phyloP scores from a whole-genome alignment of 371 early-diverging fungal genomes.

The Apophysomyces elegans region DNA sequence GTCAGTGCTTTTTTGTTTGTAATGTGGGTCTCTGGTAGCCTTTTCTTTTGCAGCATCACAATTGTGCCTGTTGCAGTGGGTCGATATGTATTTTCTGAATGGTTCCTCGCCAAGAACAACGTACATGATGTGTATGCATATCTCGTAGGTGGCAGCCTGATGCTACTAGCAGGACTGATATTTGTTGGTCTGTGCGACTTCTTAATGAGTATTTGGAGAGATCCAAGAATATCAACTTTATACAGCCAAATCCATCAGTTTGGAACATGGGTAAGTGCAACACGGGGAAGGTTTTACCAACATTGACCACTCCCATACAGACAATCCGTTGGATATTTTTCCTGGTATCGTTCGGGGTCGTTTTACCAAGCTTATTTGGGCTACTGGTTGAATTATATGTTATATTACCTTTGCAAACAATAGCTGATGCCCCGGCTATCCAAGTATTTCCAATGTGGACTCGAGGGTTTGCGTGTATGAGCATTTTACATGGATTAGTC shows the following conservation, averaged over 20 bases:
- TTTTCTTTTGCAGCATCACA: slow-evolving; percentile 39
- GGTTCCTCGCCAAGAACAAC: slow-evolving; percentile 19
- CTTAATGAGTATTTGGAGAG: not conserved
- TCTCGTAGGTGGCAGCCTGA: slow-evolving; percentile 23
- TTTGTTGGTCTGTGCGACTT: not conserved
- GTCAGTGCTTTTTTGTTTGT: slow-evolving; percentile 53
- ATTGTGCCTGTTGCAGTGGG: slow-evolving; percentile 53
- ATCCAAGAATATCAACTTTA: not conserved
- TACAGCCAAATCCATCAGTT: not conserved
- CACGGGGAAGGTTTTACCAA: not conserved
- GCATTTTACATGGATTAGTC: slow-evolving; percentile 20
- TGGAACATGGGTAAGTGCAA: not conserved
- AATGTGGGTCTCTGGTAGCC: slow-evolving; percentile 56
- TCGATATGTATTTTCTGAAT: slow-evolving; percentile 38
- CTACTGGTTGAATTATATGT: slow-evolving; percentile 54
- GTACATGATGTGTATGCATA: slow-evolving; percentile 67
- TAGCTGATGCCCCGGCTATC: slow-evolving; percentile 29
- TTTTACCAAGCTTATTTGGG: slow-evolving; percentile 53
- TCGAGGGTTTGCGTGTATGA: slow-evolving; percentile 23
- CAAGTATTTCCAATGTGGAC: slow-evolving; percentile 39
- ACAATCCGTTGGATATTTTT: slow-evolving; percentile 32
- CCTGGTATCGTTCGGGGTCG: slow-evolving; percentile 41
- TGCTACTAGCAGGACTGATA: slow-evolving; percentile 13
- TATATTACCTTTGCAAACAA: slow-evolving; percentile 42
- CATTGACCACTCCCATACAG: not conserved